phyloP scores from a whole-genome alignment of 164 flowering plant species.

The Pachysandra terminalis region DNA sequence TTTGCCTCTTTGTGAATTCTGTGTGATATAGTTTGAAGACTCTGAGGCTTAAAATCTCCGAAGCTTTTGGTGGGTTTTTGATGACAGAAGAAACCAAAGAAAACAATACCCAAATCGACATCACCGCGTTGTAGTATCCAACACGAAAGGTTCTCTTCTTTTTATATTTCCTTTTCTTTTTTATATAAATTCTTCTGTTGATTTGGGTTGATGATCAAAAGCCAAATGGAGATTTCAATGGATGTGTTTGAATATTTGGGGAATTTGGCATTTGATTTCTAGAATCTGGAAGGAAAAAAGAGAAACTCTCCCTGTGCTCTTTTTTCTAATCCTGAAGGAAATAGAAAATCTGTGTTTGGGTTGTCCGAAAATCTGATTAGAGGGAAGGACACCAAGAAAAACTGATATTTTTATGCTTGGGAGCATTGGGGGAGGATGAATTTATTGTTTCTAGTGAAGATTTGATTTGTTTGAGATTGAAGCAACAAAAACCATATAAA shows the following conservation, averaged over 20 bases:
- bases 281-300: not conserved
- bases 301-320: not conserved
- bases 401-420: not conserved
- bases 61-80: constrained; percentile 8
- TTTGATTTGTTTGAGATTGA: not conserved
- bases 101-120: not conserved
- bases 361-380: not conserved
- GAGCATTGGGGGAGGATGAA: constrained; percentile 5
- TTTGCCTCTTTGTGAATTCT: too few relatives aligned
- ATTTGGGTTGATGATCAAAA: constrained; percentile 26
- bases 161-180: not conserved
- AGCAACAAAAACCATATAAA: not conserved
- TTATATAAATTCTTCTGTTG: constrained; percentile 3
- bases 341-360: constrained; percentile 1
- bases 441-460: not conserved
- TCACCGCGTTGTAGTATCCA: constrained; percentile 19
- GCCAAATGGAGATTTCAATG: constrained; percentile 11
- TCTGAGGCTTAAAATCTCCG: not conserved
- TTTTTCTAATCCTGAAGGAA: not conserved
- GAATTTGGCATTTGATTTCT: not conserved
- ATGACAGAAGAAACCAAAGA: not conserved
- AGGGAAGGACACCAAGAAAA: constrained; percentile 12
- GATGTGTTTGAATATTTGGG: constrained; percentile 12
- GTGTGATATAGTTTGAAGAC: not conserved
- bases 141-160: constrained; percentile 1